A percentile compares a stretch with the other conserved stretches of the same genome.
These are phyloP conservation scores for Ustilago sp. DNA, from an alignment of 1,284 basidiomycete genomes.

Conservation along the genomic window DNA sequence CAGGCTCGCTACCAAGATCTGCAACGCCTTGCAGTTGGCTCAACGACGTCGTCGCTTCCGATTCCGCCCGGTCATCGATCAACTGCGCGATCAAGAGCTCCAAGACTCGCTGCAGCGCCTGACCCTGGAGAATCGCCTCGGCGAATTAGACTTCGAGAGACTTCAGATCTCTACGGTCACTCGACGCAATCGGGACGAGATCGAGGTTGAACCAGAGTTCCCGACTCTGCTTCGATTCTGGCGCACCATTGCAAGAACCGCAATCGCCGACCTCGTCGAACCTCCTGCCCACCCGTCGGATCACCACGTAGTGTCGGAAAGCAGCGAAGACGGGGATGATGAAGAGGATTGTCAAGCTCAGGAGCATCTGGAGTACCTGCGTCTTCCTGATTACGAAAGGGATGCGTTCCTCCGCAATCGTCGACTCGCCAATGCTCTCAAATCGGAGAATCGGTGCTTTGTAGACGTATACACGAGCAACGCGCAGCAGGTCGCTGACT, in stretches of 20 bases:
- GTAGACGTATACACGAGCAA: neutral
- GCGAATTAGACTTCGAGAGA: neutral
- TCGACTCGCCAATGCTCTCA: neutral
- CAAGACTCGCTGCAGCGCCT: neutral
- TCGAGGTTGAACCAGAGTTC: neutral
- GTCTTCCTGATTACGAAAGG: neutral
- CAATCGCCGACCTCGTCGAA: neutral
- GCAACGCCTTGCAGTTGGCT: neutral
- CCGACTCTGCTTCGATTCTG: neutral
- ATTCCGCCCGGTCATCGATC: constrained; percentile 5
- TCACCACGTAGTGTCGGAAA: neutral
- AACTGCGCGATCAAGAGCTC: neutral
- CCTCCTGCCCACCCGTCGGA: neutral
- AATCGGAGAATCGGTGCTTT: neutral
- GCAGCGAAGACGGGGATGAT: neutral
- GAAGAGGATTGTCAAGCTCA: neutral
- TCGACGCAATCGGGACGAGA: neutral
- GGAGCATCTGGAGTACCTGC: neutral
- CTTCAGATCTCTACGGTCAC: neutral
- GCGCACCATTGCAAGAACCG: neutral
- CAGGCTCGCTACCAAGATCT: neutral
- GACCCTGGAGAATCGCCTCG: neutral
- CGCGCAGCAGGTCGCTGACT: neutral
- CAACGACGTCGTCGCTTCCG: constrained; percentile 8
- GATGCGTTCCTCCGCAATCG: neutral